These are phyloP conservation scores for Coprinellus micaceus DNA, from an alignment of 768 basidiomycete species.

Conservation along the genomic window DNA sequence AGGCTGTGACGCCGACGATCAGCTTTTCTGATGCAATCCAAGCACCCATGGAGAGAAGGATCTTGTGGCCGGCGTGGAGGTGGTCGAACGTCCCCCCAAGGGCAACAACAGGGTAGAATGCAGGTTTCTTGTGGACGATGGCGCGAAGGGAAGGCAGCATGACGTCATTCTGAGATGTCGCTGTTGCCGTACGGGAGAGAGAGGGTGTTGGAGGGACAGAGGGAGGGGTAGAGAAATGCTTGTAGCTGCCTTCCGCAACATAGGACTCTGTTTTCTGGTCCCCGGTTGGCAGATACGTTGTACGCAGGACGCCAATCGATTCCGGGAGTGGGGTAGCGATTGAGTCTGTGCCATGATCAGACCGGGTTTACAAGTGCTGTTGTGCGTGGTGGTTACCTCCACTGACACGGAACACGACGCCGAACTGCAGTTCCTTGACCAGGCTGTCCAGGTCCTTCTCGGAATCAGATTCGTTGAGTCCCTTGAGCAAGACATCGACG, in stretches of 20 bases:
- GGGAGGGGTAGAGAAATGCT: not conserved
- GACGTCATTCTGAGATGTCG: not conserved
- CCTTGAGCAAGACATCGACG: constrained; percentile 72
- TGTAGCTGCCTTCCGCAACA: not conserved
- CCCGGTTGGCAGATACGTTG: constrained; percentile 32
- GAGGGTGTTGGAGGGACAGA: constrained; percentile 2
- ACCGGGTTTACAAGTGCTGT: not conserved
- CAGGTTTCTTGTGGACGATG: constrained; percentile 17
- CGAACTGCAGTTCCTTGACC: constrained; percentile 29
- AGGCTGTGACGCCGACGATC: constrained; percentile 86
- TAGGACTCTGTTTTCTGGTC: constrained; percentile 18
- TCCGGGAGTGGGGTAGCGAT: constrained; percentile 41
- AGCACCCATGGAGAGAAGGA: constrained; percentile 87
- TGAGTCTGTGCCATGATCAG: constrained; percentile 28
- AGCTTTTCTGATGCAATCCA: constrained; percentile 78
- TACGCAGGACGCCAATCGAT: constrained; percentile 35
- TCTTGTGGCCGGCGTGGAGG: constrained; percentile 95
- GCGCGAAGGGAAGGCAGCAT: too few species aligned
- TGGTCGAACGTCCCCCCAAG: constrained; percentile 98
- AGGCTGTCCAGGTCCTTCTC: constrained; percentile 33
- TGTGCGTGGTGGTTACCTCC: constrained; percentile 35
- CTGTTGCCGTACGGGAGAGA: constrained; percentile 10
- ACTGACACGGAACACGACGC: constrained; percentile 46
- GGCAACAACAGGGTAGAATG: constrained; percentile 63
- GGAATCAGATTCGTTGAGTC: constrained; percentile 40